Conservation (phyloP, 2,329 filamentous ascomycete genomes). For the Neofusicoccum umdonicola region DNA sequence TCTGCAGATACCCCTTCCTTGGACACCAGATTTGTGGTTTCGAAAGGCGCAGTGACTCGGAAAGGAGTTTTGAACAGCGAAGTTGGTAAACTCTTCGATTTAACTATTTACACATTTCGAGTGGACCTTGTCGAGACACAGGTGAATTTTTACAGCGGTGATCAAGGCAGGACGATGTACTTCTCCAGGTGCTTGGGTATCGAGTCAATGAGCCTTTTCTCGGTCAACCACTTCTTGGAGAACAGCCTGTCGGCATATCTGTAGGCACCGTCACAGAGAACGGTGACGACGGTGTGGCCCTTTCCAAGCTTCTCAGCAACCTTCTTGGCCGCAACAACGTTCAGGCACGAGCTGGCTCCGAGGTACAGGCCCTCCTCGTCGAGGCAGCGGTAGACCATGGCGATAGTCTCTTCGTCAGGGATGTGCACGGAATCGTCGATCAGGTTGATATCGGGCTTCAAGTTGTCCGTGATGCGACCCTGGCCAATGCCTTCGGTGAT, state of each 20-base stretch:
- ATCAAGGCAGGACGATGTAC: slow-evolving; percentile 75
- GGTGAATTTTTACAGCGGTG: background rate
- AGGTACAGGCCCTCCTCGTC: slow-evolving; percentile 96
- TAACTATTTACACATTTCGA: slow-evolving; percentile 5
- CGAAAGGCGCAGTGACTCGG: background rate
- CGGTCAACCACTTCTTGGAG: slow-evolving; percentile 82
- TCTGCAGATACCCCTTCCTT: too few relatives aligned
- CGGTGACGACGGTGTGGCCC: slow-evolving; percentile 87
- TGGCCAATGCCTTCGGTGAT: slow-evolving; percentile 99
- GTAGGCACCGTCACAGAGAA: slow-evolving; percentile 96
- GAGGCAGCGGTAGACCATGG: slow-evolving; percentile 95
- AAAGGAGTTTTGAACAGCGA: background rate
- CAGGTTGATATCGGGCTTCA: slow-evolving; percentile 78
- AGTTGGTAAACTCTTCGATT: background rate
- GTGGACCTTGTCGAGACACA: background rate
- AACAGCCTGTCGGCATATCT: slow-evolving; percentile 93
- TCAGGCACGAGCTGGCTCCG: slow-evolving; percentile 88
- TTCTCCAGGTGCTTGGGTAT: slow-evolving; percentile 84
- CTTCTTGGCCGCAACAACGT: slow-evolving; percentile 93
- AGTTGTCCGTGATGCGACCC: slow-evolving; percentile 92
- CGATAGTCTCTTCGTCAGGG: slow-evolving; percentile 88
- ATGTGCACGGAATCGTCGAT: slow-evolving; percentile 84
- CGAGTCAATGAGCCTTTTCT: slow-evolving; percentile 77
- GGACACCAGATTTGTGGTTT: too few relatives aligned
- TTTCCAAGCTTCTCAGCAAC: slow-evolving; percentile 86